Evolutionary conservation across 2,329 filamentous ascomycete genomes (phyloP).

Genomic region (Verticillium albo-atrum): DNA sequence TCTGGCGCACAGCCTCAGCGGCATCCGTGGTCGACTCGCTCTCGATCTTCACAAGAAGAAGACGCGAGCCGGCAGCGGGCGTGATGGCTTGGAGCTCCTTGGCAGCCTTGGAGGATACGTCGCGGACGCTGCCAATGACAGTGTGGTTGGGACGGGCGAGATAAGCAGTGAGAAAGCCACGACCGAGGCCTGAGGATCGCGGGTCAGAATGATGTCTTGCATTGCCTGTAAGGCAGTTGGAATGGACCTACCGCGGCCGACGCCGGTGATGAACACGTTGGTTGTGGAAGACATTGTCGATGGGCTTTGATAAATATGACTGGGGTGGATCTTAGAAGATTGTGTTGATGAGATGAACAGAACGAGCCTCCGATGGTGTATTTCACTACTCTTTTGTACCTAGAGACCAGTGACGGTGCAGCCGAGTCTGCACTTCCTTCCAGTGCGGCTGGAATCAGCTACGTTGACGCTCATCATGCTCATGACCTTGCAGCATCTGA

Average conservation of each 20-base stretch:
- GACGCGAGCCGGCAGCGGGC: conserved; percentile 22
- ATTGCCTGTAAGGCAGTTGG: too few species aligned
- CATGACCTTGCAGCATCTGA: too few species aligned
- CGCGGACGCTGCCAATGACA: conserved; percentile 32
- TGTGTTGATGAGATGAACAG: neutral
- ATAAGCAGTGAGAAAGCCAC: conserved; percentile 25
- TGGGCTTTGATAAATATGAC: too few species aligned
- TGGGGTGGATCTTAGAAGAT: too few species aligned
- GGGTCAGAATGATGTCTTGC: too few species aligned
- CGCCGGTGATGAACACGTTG: neutral
- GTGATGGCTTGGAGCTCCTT: conserved; percentile 27
- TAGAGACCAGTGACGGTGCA: too few species aligned
- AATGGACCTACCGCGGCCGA: neutral
- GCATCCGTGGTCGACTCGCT: conserved; percentile 25
- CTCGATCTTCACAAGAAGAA: conserved; percentile 41
- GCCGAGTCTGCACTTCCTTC: too few species aligned
- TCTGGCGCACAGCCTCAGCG: conserved; percentile 22
- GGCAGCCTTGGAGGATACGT: conserved; percentile 19
- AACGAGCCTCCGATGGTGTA: too few species aligned
- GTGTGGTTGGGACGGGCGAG: conserved; percentile 52
- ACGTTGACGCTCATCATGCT: too few species aligned
- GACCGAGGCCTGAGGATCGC: conserved; percentile 23
- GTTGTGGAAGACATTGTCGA: neutral
- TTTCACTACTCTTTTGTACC: too few species aligned
- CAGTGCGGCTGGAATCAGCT: too few species aligned